These are phyloP conservation scores for Acacia melanoxylon DNA, from an alignment of 306 rosid genomes.

Conservation along the genomic window DNA sequence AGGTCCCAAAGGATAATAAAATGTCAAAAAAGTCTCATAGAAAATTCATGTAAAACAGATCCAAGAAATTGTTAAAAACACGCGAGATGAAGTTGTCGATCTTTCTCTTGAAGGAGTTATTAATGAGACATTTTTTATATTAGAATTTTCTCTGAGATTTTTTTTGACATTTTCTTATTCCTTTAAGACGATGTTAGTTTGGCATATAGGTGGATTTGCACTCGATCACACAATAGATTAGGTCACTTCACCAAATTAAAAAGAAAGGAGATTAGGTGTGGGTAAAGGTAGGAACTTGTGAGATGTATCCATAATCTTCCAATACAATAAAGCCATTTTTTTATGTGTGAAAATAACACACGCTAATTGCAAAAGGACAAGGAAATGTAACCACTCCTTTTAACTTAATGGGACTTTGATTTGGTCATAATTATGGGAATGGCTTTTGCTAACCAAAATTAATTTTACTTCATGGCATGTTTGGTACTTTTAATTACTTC, in stretches of 20 bases:
- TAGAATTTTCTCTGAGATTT: too few relatives aligned
- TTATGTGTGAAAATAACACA: background rate
- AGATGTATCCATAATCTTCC: background rate
- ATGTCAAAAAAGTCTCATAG: too few relatives aligned
- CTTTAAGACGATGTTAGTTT: background rate
- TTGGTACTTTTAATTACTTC: background rate
- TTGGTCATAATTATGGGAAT: background rate
- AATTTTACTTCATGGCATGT: background rate
- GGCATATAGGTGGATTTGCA: background rate
- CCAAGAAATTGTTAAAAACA: too few relatives aligned
- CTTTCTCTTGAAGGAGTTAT: too few relatives aligned
- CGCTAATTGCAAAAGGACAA: slow-evolving; percentile 32
- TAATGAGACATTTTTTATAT: too few relatives aligned
- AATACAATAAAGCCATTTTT: slow-evolving; percentile 7
- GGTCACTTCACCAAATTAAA: background rate
- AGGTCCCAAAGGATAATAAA: too few relatives aligned
- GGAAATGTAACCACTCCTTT: slow-evolving; percentile 22
- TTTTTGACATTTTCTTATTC: too few relatives aligned
- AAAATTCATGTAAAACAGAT: too few relatives aligned
- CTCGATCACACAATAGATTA: background rate
- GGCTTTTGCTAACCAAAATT: background rate
- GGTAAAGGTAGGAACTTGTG: slow-evolving; percentile 1
- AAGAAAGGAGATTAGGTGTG: background rate
- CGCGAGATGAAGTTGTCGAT: too few relatives aligned
- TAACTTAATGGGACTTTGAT: background rate